These are phyloP conservation scores for Septoria linicola DNA, from an alignment of 2,329 filamentous ascomycete genomes.

Conservation along the genomic window DNA sequence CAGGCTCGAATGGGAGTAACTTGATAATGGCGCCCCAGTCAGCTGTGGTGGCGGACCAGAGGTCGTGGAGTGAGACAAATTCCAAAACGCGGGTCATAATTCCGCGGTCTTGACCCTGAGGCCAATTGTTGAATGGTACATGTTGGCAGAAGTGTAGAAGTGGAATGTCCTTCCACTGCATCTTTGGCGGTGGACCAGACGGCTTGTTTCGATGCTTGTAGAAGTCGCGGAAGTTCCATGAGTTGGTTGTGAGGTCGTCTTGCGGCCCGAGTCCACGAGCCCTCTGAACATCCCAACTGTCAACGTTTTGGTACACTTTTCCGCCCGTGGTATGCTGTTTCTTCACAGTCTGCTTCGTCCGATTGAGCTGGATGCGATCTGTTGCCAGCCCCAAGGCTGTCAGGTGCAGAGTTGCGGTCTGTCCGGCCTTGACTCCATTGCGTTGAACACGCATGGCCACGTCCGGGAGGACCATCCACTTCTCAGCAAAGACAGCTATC, in stretches of 20 bases:
- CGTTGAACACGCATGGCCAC: background rate
- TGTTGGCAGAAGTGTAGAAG: background rate
- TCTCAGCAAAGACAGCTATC: background rate
- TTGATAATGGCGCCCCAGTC: background rate
- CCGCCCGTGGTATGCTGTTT: background rate
- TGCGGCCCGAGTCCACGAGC: background rate
- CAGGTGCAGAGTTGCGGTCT: background rate
- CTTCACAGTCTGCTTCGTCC: background rate
- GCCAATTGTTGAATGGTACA: background rate
- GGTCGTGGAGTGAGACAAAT: background rate
- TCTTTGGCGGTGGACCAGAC: background rate
- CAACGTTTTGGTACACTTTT: background rate
- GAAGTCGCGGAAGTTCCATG: background rate
- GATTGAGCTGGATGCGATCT: rapidly evolving
- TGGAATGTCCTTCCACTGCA: background rate
- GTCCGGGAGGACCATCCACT: background rate
- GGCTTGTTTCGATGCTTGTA: background rate
- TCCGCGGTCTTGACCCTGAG: constrained; percentile 10
- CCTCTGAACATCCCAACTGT: background rate
- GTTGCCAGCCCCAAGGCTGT: background rate
- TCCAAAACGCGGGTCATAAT: constrained; percentile 3
- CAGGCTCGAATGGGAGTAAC: background rate
- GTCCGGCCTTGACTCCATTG: background rate
- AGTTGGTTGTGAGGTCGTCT: background rate
- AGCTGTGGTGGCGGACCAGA: background rate